Percentiles rank a stretch among this genome's conserved stretches.
These are phyloP conservation scores for Lentinus tigrinus DNA, from an alignment of 768 basidiomycete species.

Conservation along the genomic window DNA sequence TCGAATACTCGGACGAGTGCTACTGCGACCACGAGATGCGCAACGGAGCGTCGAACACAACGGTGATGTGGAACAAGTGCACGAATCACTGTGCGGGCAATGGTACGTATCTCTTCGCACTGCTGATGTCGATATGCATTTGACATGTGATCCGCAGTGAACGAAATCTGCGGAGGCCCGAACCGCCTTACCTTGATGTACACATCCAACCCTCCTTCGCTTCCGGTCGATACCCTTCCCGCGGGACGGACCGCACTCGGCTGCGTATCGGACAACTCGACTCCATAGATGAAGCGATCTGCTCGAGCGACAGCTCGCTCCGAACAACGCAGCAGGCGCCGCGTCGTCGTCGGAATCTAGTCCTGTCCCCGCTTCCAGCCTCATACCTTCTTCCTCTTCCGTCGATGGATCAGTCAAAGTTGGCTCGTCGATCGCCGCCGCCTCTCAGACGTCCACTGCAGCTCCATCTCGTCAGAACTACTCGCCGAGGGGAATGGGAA, in stretches of 20 bases:
- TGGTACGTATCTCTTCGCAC: conserved; percentile 1
- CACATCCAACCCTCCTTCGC: not conserved
- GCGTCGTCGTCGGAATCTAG: too few relatives aligned
- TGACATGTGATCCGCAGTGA: not conserved
- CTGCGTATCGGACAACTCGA: conserved; percentile 21
- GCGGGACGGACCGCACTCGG: conserved; percentile 18
- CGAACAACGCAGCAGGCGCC: not conserved
- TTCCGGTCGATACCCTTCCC: not conserved
- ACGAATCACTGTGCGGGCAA: conserved; percentile 22
- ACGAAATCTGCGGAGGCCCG: conserved; percentile 15
- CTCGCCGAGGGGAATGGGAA: too few relatives aligned
- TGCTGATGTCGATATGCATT: not conserved
- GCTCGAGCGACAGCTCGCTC: conserved; percentile 7
- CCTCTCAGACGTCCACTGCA: too few relatives aligned
- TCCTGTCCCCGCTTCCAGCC: not conserved
- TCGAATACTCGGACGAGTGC: conserved; percentile 27
- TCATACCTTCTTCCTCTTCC: conserved; percentile 6
- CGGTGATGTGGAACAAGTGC: conserved; percentile 20
- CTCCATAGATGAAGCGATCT: conserved; percentile 7
- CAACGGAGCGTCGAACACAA: conserved; percentile 19
- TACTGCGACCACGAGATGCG: conserved; percentile 25
- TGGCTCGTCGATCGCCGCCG: too few relatives aligned
- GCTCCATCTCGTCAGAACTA: too few relatives aligned
- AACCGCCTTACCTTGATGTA: not conserved
- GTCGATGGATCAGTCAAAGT: too few relatives aligned